Evolutionary conservation across 148 eudicot genomes (phyloP), one percentile per base, ranked within the genome.

Genomic region (Nepenthes gracilis): DNA sequence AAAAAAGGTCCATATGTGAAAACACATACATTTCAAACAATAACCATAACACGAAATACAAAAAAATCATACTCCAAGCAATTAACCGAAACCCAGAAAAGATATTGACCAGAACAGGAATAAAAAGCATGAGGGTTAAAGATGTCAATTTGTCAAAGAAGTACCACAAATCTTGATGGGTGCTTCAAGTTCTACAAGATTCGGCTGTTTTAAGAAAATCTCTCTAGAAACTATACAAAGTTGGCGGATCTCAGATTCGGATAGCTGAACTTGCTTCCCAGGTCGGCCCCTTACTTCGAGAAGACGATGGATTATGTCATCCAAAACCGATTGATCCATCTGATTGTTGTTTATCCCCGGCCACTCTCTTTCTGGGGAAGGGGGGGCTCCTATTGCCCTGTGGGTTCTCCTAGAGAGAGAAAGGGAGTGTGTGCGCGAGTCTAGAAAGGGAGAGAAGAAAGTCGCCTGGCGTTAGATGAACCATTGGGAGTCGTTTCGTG

Each of bases 151-250:
- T 23, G 23, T 23, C 23, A 23, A 62, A 48, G 14, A 54, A 6
- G 36, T 84, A 90, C 97, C 95, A 57, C 97, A 89, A 74, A 86
- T 80, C 84, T 83, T 83, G 68, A 89, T 86, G 61, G 97, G 97
- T 3, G 94, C 94, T 67, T 89, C 87, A 73, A 89, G 85, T 51
- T 89, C 87, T 49, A 89, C 78, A 54, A 89, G 81, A 83, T 81
- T 84, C 43, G 96, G 94, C 56, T 89, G 96, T 45, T 72, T 77
- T 80, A 86, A 61, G 70, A 89, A 86, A 54, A 86, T 72, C 10
- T 86, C 96, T 51, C 67, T 86, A 9, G 93, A 80, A 62, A 63
- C 75, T 35, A 81, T 32, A 64, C 96, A 89, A n/a, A 86, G 85
- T 72, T 83, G 96, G 37, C 90, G 84, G 82, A 89, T 89, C 78